Base-by-base conservation (phyloP, 768 basidiomycete species). In the Mycena indigotica region DNA sequence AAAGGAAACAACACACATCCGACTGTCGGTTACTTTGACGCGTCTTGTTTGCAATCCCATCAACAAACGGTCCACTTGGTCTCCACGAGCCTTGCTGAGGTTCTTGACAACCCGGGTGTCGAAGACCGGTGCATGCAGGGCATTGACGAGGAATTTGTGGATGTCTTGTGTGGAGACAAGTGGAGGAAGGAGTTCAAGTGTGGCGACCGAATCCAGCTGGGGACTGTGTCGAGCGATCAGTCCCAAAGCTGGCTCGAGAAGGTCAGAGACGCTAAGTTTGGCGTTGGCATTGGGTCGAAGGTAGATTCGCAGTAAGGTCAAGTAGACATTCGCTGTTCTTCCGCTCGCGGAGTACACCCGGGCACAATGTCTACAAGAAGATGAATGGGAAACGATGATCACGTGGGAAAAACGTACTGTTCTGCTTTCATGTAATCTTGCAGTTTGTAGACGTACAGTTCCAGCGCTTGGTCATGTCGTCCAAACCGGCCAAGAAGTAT, bases 401-500 rank as follows among this genome's bases (percentile, higher is more conserved):
- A 39, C 3, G n/a, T 53, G 25, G 13, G 28, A 24, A 15, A 15
- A 15, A 55, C 87, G 61, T 65, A 95, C 93, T 90, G 86, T 76
- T 98, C 97, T 0, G 97, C 97, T 60, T 93, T 93, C 25, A 73
- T 59, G 69, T 88, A 93, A 67, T 95, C 89, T 35, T 87, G 82
- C 28, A 98, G 77, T 30, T 86, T 84, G 67, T 98, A 89, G 5
- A 95, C 94, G 69, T 98, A 99, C 15, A 96, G 82, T 67, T 95
- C 93, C n/a, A 98, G 82, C 0, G 96, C 95, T 59, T 88, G 92
- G 60, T 97, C 93, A 60, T 98, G 96, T 53, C 92, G 85, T 1
- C 91, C 93, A 58, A 98, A 79, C 44, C 90, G 82, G 10, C 97
- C 97, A 10, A 98, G 77, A 5, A 99, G 80, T 57, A 98, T 87